Evolutionary conservation across 2,329 filamentous ascomycete species (phyloP).

Genomic region (Dendrostoma leiphaemia): DNA sequence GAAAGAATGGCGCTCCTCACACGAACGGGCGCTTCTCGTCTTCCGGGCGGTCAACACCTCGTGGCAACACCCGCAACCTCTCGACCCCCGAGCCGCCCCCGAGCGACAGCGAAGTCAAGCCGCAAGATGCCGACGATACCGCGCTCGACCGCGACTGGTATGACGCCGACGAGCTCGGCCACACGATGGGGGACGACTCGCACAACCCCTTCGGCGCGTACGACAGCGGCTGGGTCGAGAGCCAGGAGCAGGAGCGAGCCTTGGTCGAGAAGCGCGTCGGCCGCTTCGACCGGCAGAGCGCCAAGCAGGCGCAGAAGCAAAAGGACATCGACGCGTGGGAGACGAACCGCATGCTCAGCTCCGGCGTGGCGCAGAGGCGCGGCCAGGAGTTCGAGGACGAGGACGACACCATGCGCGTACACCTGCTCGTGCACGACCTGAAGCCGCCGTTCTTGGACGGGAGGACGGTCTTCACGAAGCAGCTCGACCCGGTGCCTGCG

Average conservation of each 20-base stretch:
- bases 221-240: conserved; percentile 67
- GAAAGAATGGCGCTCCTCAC: conserved; percentile 35
- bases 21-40: conserved; percentile 31
- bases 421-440: conserved; percentile 89
- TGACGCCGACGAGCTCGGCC: conserved; percentile 75
- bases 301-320: conserved; percentile 78
- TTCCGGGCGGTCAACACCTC: conserved; percentile 28
- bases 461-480: conserved; percentile 94
- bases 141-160: conserved; percentile 93
- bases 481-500: conserved; percentile 90
- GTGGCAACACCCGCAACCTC: conserved; percentile 28
- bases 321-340: conserved; percentile 98
- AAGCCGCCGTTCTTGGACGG: conserved; percentile 94
- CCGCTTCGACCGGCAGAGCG: conserved; percentile 64
- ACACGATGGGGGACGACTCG: conserved; percentile 86
- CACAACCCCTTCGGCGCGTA: conserved; percentile 87
- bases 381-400: conserved; percentile 84
- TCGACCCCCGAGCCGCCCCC: conserved; percentile 39
- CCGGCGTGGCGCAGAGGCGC: conserved; percentile 86
- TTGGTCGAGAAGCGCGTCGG: conserved; percentile 78
- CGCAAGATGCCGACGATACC: conserved; percentile 69
- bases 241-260: conserved; percentile 69
- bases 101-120: conserved; percentile 44
- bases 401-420: conserved; percentile 83
- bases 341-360: conserved; percentile 96